Evolutionary conservation across 257 asterid species (phyloP), one percentile per base, ranked within the genome.

Genomic region (Oldenlandia corymbosa): DNA sequence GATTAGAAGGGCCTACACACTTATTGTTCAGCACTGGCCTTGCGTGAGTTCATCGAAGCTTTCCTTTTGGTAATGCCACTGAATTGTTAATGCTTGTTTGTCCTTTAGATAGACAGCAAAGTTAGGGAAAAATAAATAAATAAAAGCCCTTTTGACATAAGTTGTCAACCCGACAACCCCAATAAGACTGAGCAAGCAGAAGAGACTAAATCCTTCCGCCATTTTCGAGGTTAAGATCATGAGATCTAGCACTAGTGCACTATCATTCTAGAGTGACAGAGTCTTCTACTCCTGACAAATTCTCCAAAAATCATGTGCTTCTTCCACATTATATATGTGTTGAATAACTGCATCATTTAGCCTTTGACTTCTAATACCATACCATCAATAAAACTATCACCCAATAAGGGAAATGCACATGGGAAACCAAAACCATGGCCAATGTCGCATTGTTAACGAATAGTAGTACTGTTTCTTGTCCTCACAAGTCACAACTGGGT

Each of bases 301-400:
- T 71, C 71, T 69, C 73, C 69, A 71, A 50, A 34, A 21, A 63
- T 17, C 77, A 70, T 73, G 75, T 70, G 76, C 23, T 46, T 52
- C 61, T 26, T 45, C 65, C 53, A 56, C 46, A 41, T 27, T 48
- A 36, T 62, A 43, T 34, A 10, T 56, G 60, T 26, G 57, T 51
- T 58, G 67, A 47, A 23, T 48, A 17, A 47, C 60, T 39, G 34
- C 51, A 55, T 60, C 49, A 24, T 54, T 18, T 58, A 26, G 60
- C 64, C 49, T 27, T 75, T 76, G 82, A 76, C 79, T 64, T 62
- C n/a, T 5, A 2, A 48, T 52, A 52, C 10, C 17, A 16, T 18
- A 68, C 48, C 18, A 27, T 9, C 23, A 4, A 31, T 9, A 34
- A 24, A 24, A 20, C 52, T 51, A 3, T 14, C 47, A 46, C 18